These are phyloP conservation scores for Fusarium sp. DNA, from an alignment of 2,329 filamentous ascomycete species.

Conservation along the genomic window DNA sequence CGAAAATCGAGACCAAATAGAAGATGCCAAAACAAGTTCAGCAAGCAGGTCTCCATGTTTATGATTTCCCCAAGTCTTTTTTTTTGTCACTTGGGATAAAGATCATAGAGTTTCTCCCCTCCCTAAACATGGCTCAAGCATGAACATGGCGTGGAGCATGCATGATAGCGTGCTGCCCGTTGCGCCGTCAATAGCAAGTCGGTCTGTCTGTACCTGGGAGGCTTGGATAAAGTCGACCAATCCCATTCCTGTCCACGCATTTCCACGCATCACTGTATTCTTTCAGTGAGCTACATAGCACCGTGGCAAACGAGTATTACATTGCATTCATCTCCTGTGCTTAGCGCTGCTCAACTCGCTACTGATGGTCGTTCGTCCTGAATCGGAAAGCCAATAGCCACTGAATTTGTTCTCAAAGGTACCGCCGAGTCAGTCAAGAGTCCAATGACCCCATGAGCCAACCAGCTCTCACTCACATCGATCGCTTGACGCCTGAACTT, in stretches of 20 bases:
- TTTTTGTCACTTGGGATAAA: background rate
- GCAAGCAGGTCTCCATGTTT: background rate
- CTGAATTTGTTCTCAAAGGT: constrained; percentile 16
- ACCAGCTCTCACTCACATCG: constrained; percentile 4
- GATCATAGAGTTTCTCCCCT: background rate
- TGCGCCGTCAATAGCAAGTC: background rate
- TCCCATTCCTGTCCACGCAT: constrained; percentile 8
- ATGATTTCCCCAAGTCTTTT: background rate
- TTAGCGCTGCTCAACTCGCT: constrained; percentile 22
- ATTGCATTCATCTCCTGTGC: constrained; percentile 7
- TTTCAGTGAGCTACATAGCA: background rate
- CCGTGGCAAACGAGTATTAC: constrained; percentile 4
- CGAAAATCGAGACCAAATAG: background rate
- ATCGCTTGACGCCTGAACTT: constrained; percentile 28
- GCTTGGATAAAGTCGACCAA: constrained; percentile 26
- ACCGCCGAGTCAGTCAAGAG: constrained; percentile 29
- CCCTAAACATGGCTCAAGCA: constrained; percentile 6
- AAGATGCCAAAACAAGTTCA: background rate
- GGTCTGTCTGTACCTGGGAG: constrained; percentile 16
- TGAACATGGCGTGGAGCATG: constrained; percentile 15
- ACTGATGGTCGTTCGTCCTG: background rate
- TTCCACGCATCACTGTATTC: background rate
- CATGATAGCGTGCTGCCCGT: constrained; percentile 4
- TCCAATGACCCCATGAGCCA: constrained; percentile 15
- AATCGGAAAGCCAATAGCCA: constrained; percentile 31